These are phyloP conservation scores for Gautieria morchelliformis DNA, from an alignment of 768 basidiomycete genomes.

Conservation along the genomic window DNA sequence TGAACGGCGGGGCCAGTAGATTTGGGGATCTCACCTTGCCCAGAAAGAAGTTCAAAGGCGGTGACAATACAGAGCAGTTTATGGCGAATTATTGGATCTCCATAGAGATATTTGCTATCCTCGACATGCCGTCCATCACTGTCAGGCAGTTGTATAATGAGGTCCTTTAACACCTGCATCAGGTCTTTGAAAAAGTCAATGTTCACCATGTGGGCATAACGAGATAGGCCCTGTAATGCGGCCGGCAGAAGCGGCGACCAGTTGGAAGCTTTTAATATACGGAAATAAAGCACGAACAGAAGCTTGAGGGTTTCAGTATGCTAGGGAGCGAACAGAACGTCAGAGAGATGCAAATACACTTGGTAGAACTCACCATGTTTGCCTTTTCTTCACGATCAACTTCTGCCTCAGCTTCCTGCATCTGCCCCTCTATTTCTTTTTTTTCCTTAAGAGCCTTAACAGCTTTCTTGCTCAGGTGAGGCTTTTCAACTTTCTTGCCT, in stretches of 20 bases:
- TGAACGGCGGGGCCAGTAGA: slow-evolving; percentile 14
- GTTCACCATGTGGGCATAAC: slow-evolving; percentile 93
- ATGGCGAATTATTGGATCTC: slow-evolving; percentile 33
- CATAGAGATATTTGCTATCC: slow-evolving; percentile 25
- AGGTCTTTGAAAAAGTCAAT: slow-evolving; percentile 98
- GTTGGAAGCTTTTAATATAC: slow-evolving; percentile 78
- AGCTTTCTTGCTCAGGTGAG: slow-evolving; percentile 88
- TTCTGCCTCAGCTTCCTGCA: slow-evolving; percentile 90
- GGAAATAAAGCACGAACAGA: slow-evolving; percentile 94
- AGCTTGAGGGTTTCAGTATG: slow-evolving; percentile 98
- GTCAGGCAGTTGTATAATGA: slow-evolving; percentile 40
- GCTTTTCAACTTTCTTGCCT: slow-evolving; percentile 49
- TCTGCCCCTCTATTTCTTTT: slow-evolving; percentile 83
- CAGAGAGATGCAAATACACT: not conserved
- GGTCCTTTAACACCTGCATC: slow-evolving; percentile 71
- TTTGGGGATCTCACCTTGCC: slow-evolving; percentile 55
- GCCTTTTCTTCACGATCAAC: slow-evolving; percentile 88
- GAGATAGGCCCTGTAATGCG: slow-evolving; percentile 85
- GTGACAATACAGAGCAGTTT: slow-evolving; percentile 84
- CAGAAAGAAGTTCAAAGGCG: slow-evolving; percentile 93
- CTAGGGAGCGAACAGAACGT: slow-evolving; percentile 30
- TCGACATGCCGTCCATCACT: slow-evolving; percentile 9
- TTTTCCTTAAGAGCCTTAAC: slow-evolving; percentile 79
- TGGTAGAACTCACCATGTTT: slow-evolving; percentile 47
- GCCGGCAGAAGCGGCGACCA: slow-evolving; percentile 75